These are phyloP conservation scores for Yamagishiella unicocca DNA, from an alignment of 139 green algal species.

Conservation along the genomic window DNA sequence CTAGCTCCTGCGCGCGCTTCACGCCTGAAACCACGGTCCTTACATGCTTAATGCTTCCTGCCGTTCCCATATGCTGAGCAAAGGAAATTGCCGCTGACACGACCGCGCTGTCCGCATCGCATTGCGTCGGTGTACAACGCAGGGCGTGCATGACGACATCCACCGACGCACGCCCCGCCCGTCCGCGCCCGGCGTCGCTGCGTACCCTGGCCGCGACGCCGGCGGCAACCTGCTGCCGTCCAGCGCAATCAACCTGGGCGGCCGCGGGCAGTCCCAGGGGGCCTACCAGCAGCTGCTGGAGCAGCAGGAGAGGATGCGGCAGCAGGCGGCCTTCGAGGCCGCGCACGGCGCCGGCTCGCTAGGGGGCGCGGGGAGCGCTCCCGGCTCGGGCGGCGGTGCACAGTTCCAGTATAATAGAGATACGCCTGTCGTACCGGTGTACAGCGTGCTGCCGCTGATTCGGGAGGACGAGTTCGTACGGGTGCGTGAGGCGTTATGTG, in stretches of 20 bases:
- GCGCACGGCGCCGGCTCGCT: neutral
- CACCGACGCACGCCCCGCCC: too few species aligned
- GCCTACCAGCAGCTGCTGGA: neutral
- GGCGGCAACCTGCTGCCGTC: slow-evolving; percentile 20
- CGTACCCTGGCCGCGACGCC: neutral
- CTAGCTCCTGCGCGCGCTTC: too few species aligned
- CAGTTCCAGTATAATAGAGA: slow-evolving; percentile 27
- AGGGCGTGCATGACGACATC: too few species aligned
- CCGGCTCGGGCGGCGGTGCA: neutral
- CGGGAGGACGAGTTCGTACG: slow-evolving; percentile 46
- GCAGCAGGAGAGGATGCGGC: neutral
- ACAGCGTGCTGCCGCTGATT: slow-evolving; percentile 57
- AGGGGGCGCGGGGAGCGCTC: neutral
- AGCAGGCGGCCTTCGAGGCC: neutral
- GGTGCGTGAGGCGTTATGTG: slow-evolving; percentile 15
- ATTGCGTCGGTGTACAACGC: too few species aligned
- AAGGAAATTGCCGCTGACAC: too few species aligned
- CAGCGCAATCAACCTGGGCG: neutral
- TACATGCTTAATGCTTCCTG: too few species aligned
- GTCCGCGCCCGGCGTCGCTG: neutral
- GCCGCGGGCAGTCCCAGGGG: neutral
- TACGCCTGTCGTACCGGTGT: slow-evolving; percentile 55
- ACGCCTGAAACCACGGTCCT: too few species aligned
- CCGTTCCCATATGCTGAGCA: too few species aligned
- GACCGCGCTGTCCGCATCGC: too few species aligned